phyloP scores from a whole-genome alignment of 2,329 filamentous ascomycete genomes.

The Aotearoamyces nothofagi region DNA sequence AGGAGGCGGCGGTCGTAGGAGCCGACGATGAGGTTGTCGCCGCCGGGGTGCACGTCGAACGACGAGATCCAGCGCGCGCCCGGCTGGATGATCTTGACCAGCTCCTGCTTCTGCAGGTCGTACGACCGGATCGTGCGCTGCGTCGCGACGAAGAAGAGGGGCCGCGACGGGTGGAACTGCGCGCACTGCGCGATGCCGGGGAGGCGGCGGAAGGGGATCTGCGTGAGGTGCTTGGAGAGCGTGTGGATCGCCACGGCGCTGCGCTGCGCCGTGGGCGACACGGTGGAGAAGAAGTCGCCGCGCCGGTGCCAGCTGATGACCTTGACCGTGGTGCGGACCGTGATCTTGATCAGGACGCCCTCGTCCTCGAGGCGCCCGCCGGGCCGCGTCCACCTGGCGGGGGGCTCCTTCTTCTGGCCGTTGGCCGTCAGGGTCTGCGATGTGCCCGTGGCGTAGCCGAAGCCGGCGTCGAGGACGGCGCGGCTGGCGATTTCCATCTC shows the following conservation, averaged over 20 bases:
- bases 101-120: constrained; percentile 79
- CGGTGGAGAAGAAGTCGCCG: constrained; percentile 87
- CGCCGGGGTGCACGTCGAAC: constrained; percentile 84
- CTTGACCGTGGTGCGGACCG: constrained; percentile 69
- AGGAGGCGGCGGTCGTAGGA: constrained; percentile 88
- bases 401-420: constrained; percentile 53
- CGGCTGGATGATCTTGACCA: constrained; percentile 85
- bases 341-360: constrained; percentile 67
- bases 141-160: constrained; percentile 91
- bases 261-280: constrained; percentile 65
- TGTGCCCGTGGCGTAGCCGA: constrained; percentile 71
- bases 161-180: constrained; percentile 86
- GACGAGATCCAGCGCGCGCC: constrained; percentile 90
- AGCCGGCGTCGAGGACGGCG: constrained; percentile 73
- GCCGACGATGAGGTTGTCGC: constrained; percentile 86
- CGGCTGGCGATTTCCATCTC: constrained; percentile 61
- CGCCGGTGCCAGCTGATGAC: constrained; percentile 85
- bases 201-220: constrained; percentile 73
- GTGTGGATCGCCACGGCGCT: constrained; percentile 89
- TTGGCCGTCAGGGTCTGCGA: constrained; percentile 33
- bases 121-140: constrained; percentile 88
- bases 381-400: constrained; percentile 74
- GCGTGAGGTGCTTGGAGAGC: constrained; percentile 83
- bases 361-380: constrained; percentile 57
- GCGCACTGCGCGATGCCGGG: constrained; percentile 72